A percentile compares a stretch with the other conserved stretches of the same genome.
Conservation (phyloP, 2,329 filamentous ascomycete genomes). For the Xylariaceae sp. region DNA sequence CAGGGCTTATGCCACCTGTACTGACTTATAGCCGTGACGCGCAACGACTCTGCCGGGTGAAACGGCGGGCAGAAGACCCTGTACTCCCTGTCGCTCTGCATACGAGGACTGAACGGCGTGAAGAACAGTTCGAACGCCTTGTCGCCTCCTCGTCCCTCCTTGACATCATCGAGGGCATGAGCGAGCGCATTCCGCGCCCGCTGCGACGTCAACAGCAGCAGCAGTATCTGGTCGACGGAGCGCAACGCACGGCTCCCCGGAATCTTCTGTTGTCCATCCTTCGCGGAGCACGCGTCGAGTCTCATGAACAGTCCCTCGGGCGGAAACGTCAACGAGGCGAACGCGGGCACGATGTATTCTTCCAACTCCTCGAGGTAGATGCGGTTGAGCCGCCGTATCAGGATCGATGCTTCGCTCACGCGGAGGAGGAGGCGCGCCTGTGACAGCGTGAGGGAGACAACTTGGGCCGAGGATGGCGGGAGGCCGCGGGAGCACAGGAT, state of each 20-base stretch:
- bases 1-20: constrained; percentile 37
- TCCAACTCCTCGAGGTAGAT: constrained; percentile 31
- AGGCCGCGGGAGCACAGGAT: constrained; percentile 33
- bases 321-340: constrained; percentile 26
- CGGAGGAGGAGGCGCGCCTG: constrained; percentile 30
- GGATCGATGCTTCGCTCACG: constrained; percentile 30
- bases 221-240: constrained; percentile 31
- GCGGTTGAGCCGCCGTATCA: constrained; percentile 26
- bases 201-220: constrained; percentile 35
- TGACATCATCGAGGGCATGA: constrained; percentile 23
- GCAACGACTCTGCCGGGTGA: too few relatives aligned
- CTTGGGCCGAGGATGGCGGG: constrained; percentile 29
- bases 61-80: constrained; percentile 39
- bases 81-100: constrained; percentile 36
- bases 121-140: constrained; percentile 32
- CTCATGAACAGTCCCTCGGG: constrained; percentile 38
- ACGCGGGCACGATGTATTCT: constrained; percentile 27
- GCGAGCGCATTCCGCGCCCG: constrained; percentile 33
- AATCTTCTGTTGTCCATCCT: constrained; percentile 32
- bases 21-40: constrained; percentile 37
- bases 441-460: constrained; percentile 23
- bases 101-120: constrained; percentile 36
- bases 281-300: constrained; percentile 38
- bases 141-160: constrained; percentile 5
- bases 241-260: constrained; percentile 26